Conservation (phyloP, 208 protist genomes). For the Leishmania guyanensis region DNA sequence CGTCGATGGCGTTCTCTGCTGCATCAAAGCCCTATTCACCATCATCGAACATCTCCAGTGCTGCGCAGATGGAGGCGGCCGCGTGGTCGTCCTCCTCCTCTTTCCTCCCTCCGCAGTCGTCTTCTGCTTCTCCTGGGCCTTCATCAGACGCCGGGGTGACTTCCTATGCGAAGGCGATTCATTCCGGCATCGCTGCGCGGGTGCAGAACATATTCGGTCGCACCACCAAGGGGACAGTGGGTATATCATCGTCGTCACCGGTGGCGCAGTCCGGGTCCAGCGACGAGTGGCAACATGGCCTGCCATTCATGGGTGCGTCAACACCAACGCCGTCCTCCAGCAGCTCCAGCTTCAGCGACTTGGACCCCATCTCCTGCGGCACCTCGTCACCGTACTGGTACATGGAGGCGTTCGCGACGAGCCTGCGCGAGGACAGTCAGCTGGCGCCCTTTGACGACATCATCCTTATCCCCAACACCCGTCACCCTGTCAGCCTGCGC, state of each 20-base stretch:
- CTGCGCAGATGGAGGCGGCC: not conserved
- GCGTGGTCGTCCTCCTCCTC: not conserved
- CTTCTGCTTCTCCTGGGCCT: not conserved
- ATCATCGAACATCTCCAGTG: not conserved
- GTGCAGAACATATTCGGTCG: conserved; percentile 2
- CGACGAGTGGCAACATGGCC: not conserved
- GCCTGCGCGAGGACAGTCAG: conserved; percentile 65
- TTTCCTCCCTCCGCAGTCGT: not conserved
- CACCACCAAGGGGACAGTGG: not conserved
- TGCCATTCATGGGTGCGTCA: not conserved
- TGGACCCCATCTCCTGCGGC: conserved; percentile 8
- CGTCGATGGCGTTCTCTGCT: not conserved
- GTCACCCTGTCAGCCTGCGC: conserved; percentile 73
- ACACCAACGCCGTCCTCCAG: not conserved
- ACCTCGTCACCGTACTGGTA: conserved; percentile 53
- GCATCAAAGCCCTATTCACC: not conserved
- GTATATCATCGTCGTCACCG: not conserved
- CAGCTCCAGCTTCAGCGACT: not conserved
- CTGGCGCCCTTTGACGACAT: conserved; percentile 84
- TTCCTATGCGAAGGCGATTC: not conserved
- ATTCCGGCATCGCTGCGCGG: not conserved
- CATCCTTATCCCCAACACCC: conserved; percentile 88
- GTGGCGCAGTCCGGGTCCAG: not conserved
- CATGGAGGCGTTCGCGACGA: conserved; percentile 69
- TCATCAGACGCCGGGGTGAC: not conserved